Evolutionary conservation across 495 filamentous ascomycete species (phyloP).

Genomic region (Penicillium atrosanguineum): DNA sequence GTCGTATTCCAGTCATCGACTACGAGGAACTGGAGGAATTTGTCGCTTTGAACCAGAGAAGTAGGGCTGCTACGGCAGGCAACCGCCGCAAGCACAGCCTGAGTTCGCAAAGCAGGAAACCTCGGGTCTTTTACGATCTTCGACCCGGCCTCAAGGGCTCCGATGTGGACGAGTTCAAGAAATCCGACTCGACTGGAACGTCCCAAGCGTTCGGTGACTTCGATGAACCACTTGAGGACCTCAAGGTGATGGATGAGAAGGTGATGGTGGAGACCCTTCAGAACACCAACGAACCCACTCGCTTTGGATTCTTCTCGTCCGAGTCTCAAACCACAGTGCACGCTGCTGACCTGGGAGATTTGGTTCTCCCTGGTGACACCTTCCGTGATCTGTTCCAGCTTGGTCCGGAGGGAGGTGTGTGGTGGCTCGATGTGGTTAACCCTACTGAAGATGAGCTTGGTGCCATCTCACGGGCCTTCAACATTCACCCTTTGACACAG

Average conservation of each 20-base stretch:
- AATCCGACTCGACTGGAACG: slow-evolving; percentile 27
- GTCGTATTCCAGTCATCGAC: slow-evolving; percentile 66
- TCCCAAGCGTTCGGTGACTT: slow-evolving; percentile 5
- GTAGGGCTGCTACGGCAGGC: slow-evolving; percentile 22
- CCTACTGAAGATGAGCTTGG: slow-evolving; percentile 86
- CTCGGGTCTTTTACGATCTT: slow-evolving; percentile 64
- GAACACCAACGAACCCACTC: slow-evolving; percentile 59
- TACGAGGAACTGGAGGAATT: slow-evolving; percentile 88
- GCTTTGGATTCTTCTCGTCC: slow-evolving; percentile 95
- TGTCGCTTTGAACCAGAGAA: slow-evolving; percentile 60
- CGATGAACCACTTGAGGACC: slow-evolving; percentile 14
- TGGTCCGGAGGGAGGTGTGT: slow-evolving; percentile 71
- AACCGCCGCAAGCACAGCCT: slow-evolving; percentile 50
- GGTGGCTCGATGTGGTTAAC: slow-evolving; percentile 94
- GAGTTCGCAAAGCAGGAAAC: slow-evolving; percentile 47
- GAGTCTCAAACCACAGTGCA: slow-evolving; percentile 89
- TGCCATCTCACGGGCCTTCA: slow-evolving; percentile 86
- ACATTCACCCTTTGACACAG: slow-evolving; percentile 86
- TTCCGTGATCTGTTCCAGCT: slow-evolving; percentile 87
- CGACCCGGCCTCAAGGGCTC: slow-evolving; percentile 37
- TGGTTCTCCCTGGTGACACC: slow-evolving; percentile 83
- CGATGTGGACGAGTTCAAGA: slow-evolving; percentile 29
- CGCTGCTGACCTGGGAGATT: slow-evolving; percentile 79
- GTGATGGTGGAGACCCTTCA: slow-evolving; percentile 31
- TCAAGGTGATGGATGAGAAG: slow-evolving; percentile 32